phyloP scores from a whole-genome alignment of 306 rosid species.

The Cercis canadensis region DNA sequence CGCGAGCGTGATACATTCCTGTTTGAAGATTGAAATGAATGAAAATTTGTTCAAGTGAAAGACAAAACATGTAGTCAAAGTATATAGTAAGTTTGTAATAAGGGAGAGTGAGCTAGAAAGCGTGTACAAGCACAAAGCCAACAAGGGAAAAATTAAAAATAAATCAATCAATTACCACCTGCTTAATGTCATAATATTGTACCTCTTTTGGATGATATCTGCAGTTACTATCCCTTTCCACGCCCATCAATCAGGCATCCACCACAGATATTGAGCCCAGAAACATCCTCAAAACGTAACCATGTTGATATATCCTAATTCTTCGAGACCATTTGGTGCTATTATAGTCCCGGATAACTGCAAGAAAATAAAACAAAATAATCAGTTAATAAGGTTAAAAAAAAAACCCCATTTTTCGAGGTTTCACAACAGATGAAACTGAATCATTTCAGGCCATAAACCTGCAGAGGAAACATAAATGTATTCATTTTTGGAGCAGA shows the following conservation, averaged over 20 bases:
- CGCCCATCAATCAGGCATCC: slow-evolving; percentile 13
- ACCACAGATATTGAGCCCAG: slow-evolving; percentile 9
- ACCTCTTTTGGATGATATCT: slow-evolving; percentile 22
- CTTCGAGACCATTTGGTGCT: slow-evolving; percentile 20
- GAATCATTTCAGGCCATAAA: no score
- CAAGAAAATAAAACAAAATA: no score
- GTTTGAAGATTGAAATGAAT: not conserved
- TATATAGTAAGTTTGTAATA: no score
- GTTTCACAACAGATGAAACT: no score
- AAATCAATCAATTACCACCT: not conserved
- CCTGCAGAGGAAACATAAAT: not conserved
- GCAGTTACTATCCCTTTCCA: slow-evolving; percentile 34
- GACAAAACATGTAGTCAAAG: not conserved
- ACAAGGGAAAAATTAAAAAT: not conserved
- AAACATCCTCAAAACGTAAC: not conserved
- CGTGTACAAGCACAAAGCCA: not conserved
- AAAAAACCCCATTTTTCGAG: no score
- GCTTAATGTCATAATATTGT: not conserved
- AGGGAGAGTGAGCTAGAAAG: not conserved
- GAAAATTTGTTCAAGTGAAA: not conserved
- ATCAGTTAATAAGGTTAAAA: not conserved
- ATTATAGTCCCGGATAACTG: slow-evolving; percentile 20
- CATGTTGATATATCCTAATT: slow-evolving; percentile 2
- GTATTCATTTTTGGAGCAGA: no score
- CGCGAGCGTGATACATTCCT: slow-evolving; percentile 14